Evolutionary conservation across 495 filamentous ascomycete genomes (phyloP), one percentile per base, ranked within the genome.

Genomic region (Ascodesmis nigricans): DNA sequence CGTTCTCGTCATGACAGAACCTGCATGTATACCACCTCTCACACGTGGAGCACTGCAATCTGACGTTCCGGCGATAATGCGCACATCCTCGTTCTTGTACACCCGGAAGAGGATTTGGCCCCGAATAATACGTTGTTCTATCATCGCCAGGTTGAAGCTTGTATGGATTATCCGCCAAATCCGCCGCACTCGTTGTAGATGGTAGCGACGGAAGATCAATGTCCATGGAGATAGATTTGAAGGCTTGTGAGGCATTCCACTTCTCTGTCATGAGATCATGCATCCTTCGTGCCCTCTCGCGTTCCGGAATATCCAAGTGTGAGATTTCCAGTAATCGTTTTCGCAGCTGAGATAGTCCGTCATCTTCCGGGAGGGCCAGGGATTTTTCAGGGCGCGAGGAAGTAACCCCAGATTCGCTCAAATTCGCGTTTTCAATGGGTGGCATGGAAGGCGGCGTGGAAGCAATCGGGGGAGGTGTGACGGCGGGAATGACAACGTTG

Each of bases 51-150:
- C 87, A 99, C 57, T 95, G 80, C 20, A 95, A 51, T 50, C 95
- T 95, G 52, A 95, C 81, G 49, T 93, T 92, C 43, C 90, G 70
- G 44, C 78, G 74, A 46, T 99, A 99, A 60, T 99, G 87, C 44
- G 69, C 60, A 55, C 87, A 99, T 3, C 87, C 87, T 11, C 91
- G 62, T 29, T 54, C 55, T 15, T 56, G 54, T 21, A 66, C 62
- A 23, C 57, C 54, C 4, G 49, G 44, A 18, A 51, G 52, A 23
- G 50, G 32, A 31, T 61, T 57, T 4, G 55, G 46, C 11, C 58
- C 62, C 33, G 52, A 52, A 30, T 60, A 60, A 30, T 42, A 29
- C 24, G 47, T 36, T 42, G 31, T 50, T n/a, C 27, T 35, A 13
- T 75, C 53, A 52, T 93, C 87, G 38, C 72, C 64, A 5, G 64